Conservation (phyloP, 805 yeast genomes). For the Monosporozyma aquatica region DNA sequence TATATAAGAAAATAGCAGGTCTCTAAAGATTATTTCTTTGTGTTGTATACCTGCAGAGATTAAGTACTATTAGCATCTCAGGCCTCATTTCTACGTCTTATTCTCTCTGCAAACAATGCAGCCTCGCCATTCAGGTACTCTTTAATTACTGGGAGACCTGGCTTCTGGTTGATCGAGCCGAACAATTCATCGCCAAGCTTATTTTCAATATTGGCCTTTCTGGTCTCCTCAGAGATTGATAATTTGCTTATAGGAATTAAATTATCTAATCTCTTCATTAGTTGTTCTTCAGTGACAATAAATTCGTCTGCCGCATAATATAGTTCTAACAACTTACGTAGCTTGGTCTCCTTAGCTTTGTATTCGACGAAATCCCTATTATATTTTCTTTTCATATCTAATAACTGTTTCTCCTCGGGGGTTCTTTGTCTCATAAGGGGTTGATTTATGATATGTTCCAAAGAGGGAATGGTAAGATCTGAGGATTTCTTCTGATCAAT, state of each 20-base stretch:
- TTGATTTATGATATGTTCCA: constrained; percentile 55
- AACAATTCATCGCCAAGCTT: constrained; percentile 30
- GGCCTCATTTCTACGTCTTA: neutral
- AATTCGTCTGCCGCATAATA: constrained; percentile 62
- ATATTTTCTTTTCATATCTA: constrained; percentile 52
- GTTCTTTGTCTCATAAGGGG: constrained; percentile 70
- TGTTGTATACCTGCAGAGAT: neutral
- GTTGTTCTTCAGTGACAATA: constrained; percentile 67
- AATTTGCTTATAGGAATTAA: constrained; percentile 1
- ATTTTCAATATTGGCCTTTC: constrained; percentile 13
- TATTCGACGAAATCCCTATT: constrained; percentile 55
- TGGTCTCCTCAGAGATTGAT: neutral
- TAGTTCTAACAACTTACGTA: constrained; percentile 53
- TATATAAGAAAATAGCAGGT: too few species aligned
- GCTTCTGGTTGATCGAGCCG: constrained; percentile 30
- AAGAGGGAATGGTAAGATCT: constrained; percentile 67
- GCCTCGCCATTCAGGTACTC: constrained; percentile 31
- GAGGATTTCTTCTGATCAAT: constrained; percentile 22
- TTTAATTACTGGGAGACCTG: constrained; percentile 30
- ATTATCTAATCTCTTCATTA: constrained; percentile 16
- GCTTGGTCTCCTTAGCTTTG: constrained; percentile 42
- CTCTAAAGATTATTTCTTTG: neutral
- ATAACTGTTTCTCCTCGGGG: constrained; percentile 50
- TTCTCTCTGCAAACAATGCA: constrained; percentile 18
- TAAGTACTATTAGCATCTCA: neutral